phyloP scores from a whole-genome alignment of 768 basidiomycete genomes.

The Cystofilobasidium ferigula region DNA sequence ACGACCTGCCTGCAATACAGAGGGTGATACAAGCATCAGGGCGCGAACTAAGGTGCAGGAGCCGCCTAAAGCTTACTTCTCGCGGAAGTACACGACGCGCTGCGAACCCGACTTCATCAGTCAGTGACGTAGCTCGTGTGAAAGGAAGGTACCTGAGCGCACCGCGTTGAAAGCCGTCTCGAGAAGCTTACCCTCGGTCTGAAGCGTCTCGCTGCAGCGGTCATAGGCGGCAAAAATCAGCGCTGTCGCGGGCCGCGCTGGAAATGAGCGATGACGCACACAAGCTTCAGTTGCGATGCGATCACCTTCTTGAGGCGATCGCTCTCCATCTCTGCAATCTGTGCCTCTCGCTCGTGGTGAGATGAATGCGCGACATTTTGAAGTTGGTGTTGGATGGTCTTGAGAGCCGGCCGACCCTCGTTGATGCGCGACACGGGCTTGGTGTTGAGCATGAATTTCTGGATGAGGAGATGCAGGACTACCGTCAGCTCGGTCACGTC shows the following conservation, averaged over 20 bases:
- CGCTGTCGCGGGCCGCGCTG: no score
- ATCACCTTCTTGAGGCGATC: not conserved
- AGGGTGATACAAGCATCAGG: no score
- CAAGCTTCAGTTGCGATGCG: not conserved
- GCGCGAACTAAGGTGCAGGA: no score
- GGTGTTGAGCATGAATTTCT: constrained; percentile 6
- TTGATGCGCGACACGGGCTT: not conserved
- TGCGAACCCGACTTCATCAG: not conserved
- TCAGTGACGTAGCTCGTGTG: not conserved
- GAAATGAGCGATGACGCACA: not conserved
- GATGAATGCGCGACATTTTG: not conserved
- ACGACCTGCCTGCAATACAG: not conserved
- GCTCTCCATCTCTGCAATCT: not conserved
- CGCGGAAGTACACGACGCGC: not conserved
- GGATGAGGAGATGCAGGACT: not conserved
- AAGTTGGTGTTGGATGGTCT: not conserved
- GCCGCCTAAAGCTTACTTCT: not conserved
- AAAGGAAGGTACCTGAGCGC: not conserved
- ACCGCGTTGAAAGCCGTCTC: not conserved
- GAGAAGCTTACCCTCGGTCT: not conserved
- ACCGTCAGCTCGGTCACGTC: not conserved
- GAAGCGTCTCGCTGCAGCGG: not conserved
- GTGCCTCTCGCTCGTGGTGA: not conserved
- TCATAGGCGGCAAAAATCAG: not conserved
- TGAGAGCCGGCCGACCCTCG: not conserved